Base-by-base conservation (phyloP, 164 flowering plant species). In the Kingdonia uniflora region DNA sequence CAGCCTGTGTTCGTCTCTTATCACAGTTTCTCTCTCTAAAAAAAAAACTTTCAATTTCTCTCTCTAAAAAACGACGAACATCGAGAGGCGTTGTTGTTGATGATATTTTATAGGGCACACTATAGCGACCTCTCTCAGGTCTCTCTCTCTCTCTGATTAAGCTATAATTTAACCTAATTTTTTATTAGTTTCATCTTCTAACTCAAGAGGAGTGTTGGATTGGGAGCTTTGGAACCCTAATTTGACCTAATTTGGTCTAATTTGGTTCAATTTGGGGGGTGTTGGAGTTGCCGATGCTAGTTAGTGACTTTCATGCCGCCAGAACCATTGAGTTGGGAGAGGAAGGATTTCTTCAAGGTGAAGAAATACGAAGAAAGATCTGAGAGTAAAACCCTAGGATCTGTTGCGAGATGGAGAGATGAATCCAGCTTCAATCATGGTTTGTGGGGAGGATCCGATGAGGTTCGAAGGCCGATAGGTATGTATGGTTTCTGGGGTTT, bases 251-350 rank as follows among this genome's bases (percentile, higher is more conserved):
- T n/a, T n/a, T n/a, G n/a, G 64, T 13, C 42, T 50, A 41, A 33
- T 16, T 19, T 51, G 16, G 26, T 2, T 29, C 26, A 20, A 23
- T 15, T 17, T 23, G 51, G 10, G 17, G 42, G 17, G 49, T 14
- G 42, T 42, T 37, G 25, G 45, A 40, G 49, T 57, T 50, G 75
- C 73, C 66, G 66, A 76, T 76, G 81, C 75, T 57, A 44, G 73
- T 63, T 65, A 42, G 26, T 46, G 60, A 25, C 47, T 50, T 80
- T 76, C 71, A 87, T 87, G 99, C 97, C 97, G 81, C 92, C 92
- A 57, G 99, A 94, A 77, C 85, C 86, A 50, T 66, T 65, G 78
- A 76, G 79, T 49, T 86, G 83, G 90, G 92, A 87, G 67, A 85
- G 97, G 73, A 86, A 81, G 73, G 98, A 88, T 54, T 74, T 79